Percentiles rank a stretch among this genome's conserved stretches.
phyloP scores from a whole-genome alignment of 2,329 filamentous ascomycete genomes.

The Westerdykella ornata region DNA sequence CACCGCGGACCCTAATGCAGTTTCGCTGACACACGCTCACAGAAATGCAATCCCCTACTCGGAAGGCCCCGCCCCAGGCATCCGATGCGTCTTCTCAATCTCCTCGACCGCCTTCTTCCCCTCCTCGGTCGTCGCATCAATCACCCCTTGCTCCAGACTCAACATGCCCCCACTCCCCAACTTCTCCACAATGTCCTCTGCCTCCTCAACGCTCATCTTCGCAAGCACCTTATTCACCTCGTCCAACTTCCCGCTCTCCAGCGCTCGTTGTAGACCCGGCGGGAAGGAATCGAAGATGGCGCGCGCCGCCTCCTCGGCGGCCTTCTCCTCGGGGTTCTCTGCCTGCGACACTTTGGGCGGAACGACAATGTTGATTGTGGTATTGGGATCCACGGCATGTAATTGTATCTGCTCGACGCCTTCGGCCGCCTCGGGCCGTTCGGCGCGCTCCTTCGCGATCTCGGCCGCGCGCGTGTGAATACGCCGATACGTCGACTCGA shows the following conservation, averaged over 20 bases:
- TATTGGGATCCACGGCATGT: slow-evolving; percentile 89
- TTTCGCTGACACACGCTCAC: too few species aligned
- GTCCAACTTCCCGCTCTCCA: slow-evolving; percentile 85
- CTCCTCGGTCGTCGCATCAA: slow-evolving; percentile 88
- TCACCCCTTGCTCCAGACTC: slow-evolving; percentile 85
- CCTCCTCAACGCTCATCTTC: slow-evolving; percentile 81
- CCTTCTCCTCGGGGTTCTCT: slow-evolving; percentile 51
- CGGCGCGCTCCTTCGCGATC: slow-evolving; percentile 55
- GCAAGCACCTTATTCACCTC: slow-evolving; percentile 82
- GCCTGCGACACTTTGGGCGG: slow-evolving; percentile 52
- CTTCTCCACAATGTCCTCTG: slow-evolving; percentile 75
- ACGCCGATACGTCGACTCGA: slow-evolving; percentile 75
- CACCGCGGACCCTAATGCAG: too few species aligned
- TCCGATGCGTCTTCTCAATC: slow-evolving; percentile 44
- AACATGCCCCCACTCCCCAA: slow-evolving; percentile 80
- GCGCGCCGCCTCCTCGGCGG: slow-evolving; percentile 54
- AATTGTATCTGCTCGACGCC: slow-evolving; percentile 95
- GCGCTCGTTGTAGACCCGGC: slow-evolving; percentile 70
- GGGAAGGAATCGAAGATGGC: slow-evolving; percentile 78
- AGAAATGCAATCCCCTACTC: background rate
- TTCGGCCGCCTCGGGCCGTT: slow-evolving; percentile 46
- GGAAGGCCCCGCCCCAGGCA: slow-evolving; percentile 29
- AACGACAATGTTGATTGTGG: slow-evolving; percentile 80
- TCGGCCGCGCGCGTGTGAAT: slow-evolving; percentile 73
- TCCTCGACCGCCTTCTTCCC: slow-evolving; percentile 71